These are phyloP conservation scores for Stropharia rugosoannulata DNA, from an alignment of 768 basidiomycete species.

Conservation along the genomic window DNA sequence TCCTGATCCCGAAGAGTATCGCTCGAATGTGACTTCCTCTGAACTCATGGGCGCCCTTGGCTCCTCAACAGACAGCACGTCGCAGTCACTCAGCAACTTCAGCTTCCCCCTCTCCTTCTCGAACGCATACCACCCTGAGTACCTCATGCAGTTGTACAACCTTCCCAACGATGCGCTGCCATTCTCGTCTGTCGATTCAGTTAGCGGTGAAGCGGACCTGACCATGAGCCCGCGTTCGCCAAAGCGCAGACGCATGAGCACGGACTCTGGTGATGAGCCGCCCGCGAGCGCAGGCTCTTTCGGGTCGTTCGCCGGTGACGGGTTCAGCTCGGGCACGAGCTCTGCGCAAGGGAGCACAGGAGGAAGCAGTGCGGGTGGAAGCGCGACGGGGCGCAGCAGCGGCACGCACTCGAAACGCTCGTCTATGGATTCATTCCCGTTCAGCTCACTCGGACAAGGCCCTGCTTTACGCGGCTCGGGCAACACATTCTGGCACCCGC, in stretches of 20 bases:
- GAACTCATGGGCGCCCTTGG: slow-evolving; percentile 51
- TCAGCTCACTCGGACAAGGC: slow-evolving; percentile 39
- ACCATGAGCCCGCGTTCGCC: slow-evolving; percentile 45
- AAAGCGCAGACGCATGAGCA: slow-evolving; percentile 77
- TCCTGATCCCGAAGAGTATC: slow-evolving; percentile 40
- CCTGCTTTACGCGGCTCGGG: slow-evolving; percentile 56
- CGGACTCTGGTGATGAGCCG: slow-evolving; percentile 48
- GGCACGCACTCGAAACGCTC: slow-evolving; percentile 51
- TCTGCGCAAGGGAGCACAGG: slow-evolving; percentile 26
- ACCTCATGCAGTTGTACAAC: slow-evolving; percentile 53
- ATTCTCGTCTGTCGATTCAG: slow-evolving; percentile 45
- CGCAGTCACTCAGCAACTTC: slow-evolving; percentile 23
- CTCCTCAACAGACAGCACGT: slow-evolving; percentile 20
- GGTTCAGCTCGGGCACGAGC: slow-evolving; percentile 56
- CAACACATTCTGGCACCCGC: slow-evolving; percentile 78
- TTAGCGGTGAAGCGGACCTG: slow-evolving; percentile 37
- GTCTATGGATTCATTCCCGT: slow-evolving; percentile 65
- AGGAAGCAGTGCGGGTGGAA: too few relatives aligned
- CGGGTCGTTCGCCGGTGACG: slow-evolving; percentile 54
- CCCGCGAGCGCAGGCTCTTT: slow-evolving; percentile 66
- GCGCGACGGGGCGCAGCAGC: background rate
- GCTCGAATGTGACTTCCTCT: slow-evolving; percentile 45
- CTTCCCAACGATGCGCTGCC: slow-evolving; percentile 51
- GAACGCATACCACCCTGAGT: slow-evolving; percentile 76
- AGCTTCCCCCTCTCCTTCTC: slow-evolving; percentile 51